These are phyloP conservation scores for Chlamydomonas schloesseri DNA, from an alignment of 139 green algal genomes.

Conservation along the genomic window DNA sequence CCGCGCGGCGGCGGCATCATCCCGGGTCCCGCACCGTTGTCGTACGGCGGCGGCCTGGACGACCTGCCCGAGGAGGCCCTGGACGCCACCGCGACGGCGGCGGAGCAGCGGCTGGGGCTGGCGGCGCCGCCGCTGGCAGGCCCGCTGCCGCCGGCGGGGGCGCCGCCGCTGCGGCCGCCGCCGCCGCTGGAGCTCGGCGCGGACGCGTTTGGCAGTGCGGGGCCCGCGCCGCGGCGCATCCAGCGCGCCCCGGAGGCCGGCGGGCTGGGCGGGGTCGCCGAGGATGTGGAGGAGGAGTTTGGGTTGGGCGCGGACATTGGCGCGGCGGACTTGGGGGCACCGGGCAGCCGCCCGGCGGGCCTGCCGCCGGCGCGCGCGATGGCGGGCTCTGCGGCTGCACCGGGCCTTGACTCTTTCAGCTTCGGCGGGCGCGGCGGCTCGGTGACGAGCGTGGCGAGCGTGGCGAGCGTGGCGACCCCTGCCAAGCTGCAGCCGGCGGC, in stretches of 20 bases:
- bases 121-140: neutral
- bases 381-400: neutral
- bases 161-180: neutral
- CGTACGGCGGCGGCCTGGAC: neutral
- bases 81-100: conserved; percentile 16
- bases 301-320: conserved; percentile 16
- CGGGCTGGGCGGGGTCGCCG: no score
- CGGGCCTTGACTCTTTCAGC: neutral
- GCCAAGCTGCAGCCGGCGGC: no score
- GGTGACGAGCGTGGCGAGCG: neutral
- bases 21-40: neutral
- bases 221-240: no score
- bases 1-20: neutral
- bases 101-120: conserved; percentile 34
- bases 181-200: neutral
- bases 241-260: neutral
- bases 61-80: conserved; percentile 25
- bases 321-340: neutral
- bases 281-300: conserved; percentile 9
- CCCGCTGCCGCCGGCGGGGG: neutral
- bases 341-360: neutral
- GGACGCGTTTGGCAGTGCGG: neutral
- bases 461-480: neutral
- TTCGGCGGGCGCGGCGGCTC: neutral
- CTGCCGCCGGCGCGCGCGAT: neutral